Percentiles rank a stretch among this genome's conserved stretches.
Conservation (phyloP, 139 green algal species). For the Coelastrella sp. region DNA sequence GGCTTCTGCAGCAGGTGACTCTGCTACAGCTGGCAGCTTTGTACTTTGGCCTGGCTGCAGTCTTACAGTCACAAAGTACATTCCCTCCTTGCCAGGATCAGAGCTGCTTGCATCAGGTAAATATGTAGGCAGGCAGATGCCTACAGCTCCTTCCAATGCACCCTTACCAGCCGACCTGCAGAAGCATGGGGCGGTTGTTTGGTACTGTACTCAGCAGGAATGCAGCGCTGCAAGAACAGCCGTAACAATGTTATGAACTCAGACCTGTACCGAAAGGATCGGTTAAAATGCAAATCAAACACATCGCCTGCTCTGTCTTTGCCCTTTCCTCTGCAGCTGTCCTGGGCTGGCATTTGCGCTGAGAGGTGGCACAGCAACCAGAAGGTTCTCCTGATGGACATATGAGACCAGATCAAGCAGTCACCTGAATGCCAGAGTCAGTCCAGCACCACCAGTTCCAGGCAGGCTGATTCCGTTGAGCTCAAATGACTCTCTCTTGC, state of each 20-base stretch:
- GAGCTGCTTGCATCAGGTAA: not conserved
- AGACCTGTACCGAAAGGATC: too few relatives aligned
- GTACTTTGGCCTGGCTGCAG: not conserved
- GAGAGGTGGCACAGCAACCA: too few relatives aligned
- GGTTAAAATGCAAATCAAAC: too few relatives aligned
- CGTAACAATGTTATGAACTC: too few relatives aligned
- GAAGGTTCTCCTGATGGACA: too few relatives aligned
- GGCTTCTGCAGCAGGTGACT: not conserved
- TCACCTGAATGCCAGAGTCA: not conserved
- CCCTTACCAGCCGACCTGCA: not conserved
- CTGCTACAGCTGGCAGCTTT: not conserved
- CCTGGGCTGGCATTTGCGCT: too few relatives aligned
- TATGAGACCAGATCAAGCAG: too few relatives aligned
- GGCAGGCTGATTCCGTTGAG: conserved; percentile 1
- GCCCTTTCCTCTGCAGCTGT: too few relatives aligned
- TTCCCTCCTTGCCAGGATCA: not conserved
- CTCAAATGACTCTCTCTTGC: not conserved
- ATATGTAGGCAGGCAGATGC: conserved; percentile 1
- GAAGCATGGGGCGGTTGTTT: too few relatives aligned
- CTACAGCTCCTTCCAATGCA: not conserved
- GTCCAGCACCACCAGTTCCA: not conserved
- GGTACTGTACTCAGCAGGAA: too few relatives aligned
- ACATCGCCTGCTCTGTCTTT: too few relatives aligned
- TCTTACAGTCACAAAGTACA: conserved; percentile 16
- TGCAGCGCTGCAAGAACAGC: too few relatives aligned